Evolutionary conservation across 169 alveolate species (phyloP), one percentile per base, ranked within the genome.

Genomic region (Eimeria tenella): DNA sequence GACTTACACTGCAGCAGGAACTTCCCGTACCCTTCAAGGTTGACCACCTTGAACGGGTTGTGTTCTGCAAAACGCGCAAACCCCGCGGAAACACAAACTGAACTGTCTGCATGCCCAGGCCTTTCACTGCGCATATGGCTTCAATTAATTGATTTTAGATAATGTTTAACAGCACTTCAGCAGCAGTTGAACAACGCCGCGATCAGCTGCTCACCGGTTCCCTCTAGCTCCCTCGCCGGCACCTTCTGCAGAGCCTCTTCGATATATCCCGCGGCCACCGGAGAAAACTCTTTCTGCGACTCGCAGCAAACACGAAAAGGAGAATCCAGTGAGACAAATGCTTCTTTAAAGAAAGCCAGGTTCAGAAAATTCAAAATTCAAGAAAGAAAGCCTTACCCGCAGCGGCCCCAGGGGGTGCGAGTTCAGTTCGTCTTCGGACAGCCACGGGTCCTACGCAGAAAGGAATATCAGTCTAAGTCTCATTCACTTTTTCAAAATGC

Each of bases 1-100:
- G 49, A 7, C 82, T 73, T 31, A 73, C 82, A 3, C 19, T 73
- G 82, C 13, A 73, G 25, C 58, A 73, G 49, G 15, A 73, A 4
- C 49, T 73, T 73, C 19, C 82, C 82, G 19, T 73, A 73, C n/a
- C 82, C 82, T 53, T 73, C 82, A 73, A 73, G 21, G 5, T 25
- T 25, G 23, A 73, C 23, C 19, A 42, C 82, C 58, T 73, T 73
- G 23, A 10, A 73, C 4, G 82, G 82, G 19, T 73, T 73, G 19
- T 73, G 31, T 11, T 7, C 82, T 73, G 82, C 82, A 73, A 25
- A 11, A 31, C 42, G 42, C 2, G 42, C 42, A 31, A 31, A 31
- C 42, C 42, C 42, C 42, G 42, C 42, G 42, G 42, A 31, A 31
- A 31, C 42, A 31, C 42, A 2, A 31, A 31, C 42, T 31, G 42